Base-by-base conservation (phyloP, 805 yeast species). In the Priceomyces melissophilus region DNA sequence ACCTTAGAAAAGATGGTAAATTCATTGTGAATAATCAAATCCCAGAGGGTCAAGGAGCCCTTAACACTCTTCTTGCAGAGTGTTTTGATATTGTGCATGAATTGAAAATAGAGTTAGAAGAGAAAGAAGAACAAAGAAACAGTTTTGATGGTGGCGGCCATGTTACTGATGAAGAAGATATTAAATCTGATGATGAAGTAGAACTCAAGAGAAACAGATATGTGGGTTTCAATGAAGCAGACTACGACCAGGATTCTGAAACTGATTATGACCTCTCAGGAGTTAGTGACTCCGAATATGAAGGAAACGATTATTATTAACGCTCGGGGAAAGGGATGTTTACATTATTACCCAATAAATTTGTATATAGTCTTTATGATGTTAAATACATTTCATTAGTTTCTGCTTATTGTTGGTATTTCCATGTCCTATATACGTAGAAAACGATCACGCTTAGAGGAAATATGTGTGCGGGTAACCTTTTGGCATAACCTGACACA, bases 1-100 rank as follows among this genome's bases (percentile, higher is more conserved):
- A 89, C 55, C 58, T 84, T 56, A 79, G 97, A 56, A 74, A 68
- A 10, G 98, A 93, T 59, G 99, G 99, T 6, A 91, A 87, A 67
- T 93, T 93, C 55, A 80, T 85, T 56, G 84, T 88, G 35, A 87
- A 86, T 46, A 87, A 81, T 38, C 86, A 87, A 48, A 84, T 93
- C 32, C 99, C 99, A 2, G 98, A 93, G 60, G 99, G 99, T 10
- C 99, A 93, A 64, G 99, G 97, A 4, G 81, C 95, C n/a, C 71
- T 93, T 47, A 89, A 82, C 60, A 96, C 96, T 1, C 66, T 91
- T 42, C 69, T 91, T 38, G 93, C 96, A 3, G 97, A 90, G 59
- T 91, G 98, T 61, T 93, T 88, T 60, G 99, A 93, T 61, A 84
- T 91, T 43, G 74, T 87, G 35, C 93, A 91, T 57, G 99, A 93